These are phyloP conservation scores for Eremothecium sinecaudum DNA, from an alignment of 1,139 yeast genomes.

Conservation along the genomic window DNA sequence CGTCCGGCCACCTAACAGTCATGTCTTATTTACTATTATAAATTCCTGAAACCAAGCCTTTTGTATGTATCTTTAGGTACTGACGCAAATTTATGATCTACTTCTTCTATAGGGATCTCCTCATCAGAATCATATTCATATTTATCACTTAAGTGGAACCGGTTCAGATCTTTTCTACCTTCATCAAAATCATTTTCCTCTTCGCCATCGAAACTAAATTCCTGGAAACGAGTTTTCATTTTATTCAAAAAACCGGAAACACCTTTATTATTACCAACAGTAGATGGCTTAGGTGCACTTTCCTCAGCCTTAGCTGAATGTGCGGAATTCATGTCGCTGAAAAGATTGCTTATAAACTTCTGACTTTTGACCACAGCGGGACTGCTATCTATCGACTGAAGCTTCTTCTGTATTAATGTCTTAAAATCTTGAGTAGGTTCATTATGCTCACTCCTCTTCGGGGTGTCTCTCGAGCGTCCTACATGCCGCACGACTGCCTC, in stretches of 20 bases:
- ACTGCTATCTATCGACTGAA: slow-evolving; percentile 18
- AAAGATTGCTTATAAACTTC: slow-evolving; percentile 18
- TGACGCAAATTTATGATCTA: background rate
- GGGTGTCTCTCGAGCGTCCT: background rate
- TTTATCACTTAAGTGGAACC: slow-evolving; percentile 1
- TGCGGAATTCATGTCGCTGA: slow-evolving; percentile 8
- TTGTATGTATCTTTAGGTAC: background rate
- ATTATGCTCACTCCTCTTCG: no score
- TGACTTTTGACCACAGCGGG: slow-evolving; percentile 18
- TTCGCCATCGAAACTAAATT: slow-evolving; percentile 22
- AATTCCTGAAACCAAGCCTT: no score
- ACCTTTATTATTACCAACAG: slow-evolving; percentile 5
- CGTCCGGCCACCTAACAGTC: no score
- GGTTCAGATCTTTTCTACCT: background rate
- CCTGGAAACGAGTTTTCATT: slow-evolving; percentile 23
- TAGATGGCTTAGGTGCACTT: background rate
- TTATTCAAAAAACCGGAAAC: slow-evolving; percentile 1
- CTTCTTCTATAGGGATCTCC: slow-evolving; percentile 2
- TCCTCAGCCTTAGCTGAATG: background rate
- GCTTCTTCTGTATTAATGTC: slow-evolving; percentile 13
- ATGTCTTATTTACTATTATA: no score
- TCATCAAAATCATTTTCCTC: slow-evolving; percentile 29
- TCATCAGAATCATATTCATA: slow-evolving; percentile 5
- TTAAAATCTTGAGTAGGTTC: slow-evolving; percentile 11
- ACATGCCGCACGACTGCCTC: slow-evolving; percentile 7